Conservation (phyloP, 352 stramenopile genomes). For the Phytophthora melonis region DNA sequence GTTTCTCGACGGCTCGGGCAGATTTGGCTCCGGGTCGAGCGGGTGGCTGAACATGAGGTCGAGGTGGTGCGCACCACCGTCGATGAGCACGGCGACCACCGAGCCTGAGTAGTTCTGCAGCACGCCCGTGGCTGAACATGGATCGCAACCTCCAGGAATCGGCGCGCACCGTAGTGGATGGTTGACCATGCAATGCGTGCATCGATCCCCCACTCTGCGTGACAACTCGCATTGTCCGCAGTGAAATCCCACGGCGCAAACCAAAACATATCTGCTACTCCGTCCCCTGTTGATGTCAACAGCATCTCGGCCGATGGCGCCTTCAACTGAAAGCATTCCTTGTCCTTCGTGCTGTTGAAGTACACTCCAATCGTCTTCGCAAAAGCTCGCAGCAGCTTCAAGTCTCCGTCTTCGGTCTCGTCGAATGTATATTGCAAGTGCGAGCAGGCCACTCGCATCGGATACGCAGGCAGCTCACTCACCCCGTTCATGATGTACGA, state of each 20-base stretch:
- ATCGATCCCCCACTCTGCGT: slow-evolving; percentile 50
- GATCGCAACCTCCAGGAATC: slow-evolving; percentile 53
- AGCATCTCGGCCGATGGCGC: slow-evolving; percentile 30
- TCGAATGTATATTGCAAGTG: slow-evolving; percentile 33
- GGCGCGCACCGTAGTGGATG: slow-evolving; percentile 54
- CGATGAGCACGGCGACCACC: slow-evolving; percentile 62
- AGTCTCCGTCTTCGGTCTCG: slow-evolving; percentile 27
- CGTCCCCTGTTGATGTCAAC: slow-evolving; percentile 4
- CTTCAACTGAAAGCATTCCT: slow-evolving; percentile 37
- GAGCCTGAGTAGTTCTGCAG: slow-evolving; percentile 51
- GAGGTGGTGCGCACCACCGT: slow-evolving; percentile 71
- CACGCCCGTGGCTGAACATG: slow-evolving; percentile 84
- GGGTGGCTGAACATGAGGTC: slow-evolving; percentile 86
- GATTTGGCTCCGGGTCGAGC: slow-evolving; percentile 56
- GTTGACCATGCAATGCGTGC: slow-evolving; percentile 47
- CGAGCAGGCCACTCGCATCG: slow-evolving; percentile 76
- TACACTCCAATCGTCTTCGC: slow-evolving; percentile 45
- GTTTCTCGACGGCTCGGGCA: slow-evolving; percentile 55
- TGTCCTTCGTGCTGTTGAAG: slow-evolving; percentile 50
- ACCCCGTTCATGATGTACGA: slow-evolving; percentile 86
- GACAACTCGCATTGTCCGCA: slow-evolving; percentile 49
- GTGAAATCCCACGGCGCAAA: slow-evolving; percentile 42
- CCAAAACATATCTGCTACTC: slow-evolving; percentile 64
- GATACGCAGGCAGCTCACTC: slow-evolving; percentile 78
- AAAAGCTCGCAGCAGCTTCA: slow-evolving; percentile 39